Percentiles rank a stretch among this genome's conserved stretches.
Conservation (phyloP, 139 green algal genomes). For the Chlorokybus atmophyticus region DNA sequence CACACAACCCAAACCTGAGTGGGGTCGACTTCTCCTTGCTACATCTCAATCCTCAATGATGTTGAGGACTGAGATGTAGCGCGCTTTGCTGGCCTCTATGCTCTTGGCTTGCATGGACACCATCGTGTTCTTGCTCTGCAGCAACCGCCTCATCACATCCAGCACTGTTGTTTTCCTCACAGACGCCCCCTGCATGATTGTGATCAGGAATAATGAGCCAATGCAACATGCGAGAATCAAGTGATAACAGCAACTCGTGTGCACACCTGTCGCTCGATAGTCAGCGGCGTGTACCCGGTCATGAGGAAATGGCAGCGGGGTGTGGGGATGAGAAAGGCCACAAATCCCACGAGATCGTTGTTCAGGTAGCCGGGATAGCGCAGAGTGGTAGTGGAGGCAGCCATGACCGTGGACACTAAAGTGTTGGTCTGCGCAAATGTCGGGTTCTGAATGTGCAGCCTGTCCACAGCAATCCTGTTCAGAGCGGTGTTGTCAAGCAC, state of each 20-base stretch:
- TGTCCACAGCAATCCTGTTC: slow-evolving; percentile 62
- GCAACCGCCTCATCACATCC: slow-evolving; percentile 82
- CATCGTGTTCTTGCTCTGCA: slow-evolving; percentile 97
- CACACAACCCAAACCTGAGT: slow-evolving; percentile 35
- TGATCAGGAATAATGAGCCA: too few species aligned
- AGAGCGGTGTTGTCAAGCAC: slow-evolving; percentile 80
- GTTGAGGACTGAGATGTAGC: slow-evolving; percentile 98
- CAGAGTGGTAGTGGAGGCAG: slow-evolving; percentile 88
- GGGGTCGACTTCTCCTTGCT: slow-evolving; percentile 82
- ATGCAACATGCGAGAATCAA: too few species aligned
- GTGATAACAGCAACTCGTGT: too few species aligned
- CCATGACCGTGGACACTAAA: slow-evolving; percentile 96
- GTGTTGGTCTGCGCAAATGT: slow-evolving; percentile 82
- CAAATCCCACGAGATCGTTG: slow-evolving; percentile 92
- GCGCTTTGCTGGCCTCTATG: slow-evolving; percentile 44
- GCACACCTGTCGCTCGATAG: slow-evolving; percentile 26
- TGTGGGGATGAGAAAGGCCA: slow-evolving; percentile 87
- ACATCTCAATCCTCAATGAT: too few species aligned
- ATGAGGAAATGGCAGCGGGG: slow-evolving; percentile 95
- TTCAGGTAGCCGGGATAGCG: slow-evolving; percentile 98
- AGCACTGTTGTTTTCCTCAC: slow-evolving; percentile 88
- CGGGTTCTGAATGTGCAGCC: slow-evolving; percentile 46
- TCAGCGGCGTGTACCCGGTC: slow-evolving; percentile 81
- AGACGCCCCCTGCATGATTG: slow-evolving; percentile 24
- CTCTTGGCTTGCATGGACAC: slow-evolving; percentile 62